Evolutionary conservation across 257 asterid species (phyloP), one percentile per base, ranked within the genome.

Genomic region (Jasminum sambac): DNA sequence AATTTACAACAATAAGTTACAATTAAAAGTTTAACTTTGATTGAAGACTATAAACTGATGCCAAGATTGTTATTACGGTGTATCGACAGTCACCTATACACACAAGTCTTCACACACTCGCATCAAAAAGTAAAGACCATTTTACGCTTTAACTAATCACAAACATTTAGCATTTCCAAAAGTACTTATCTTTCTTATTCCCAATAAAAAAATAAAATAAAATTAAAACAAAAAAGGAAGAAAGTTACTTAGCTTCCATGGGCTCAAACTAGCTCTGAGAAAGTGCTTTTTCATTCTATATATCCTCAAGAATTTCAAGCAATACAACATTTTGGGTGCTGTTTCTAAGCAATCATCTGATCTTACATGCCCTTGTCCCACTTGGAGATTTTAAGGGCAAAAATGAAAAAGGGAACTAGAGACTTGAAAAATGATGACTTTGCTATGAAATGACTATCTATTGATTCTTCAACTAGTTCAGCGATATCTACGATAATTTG

Each of bases 401-500:
- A 0, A 7, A 17, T 5, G 5, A 1, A 9, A 1, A 3, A 0
- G 4, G 11, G 13, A 43, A 13, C 11, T 4, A 43, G 0, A 4
- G 16, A 9, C 36, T 19, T 55, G 34, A 11, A 55, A 55, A 21
- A 55, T 55, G 62, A 23, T 11, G 7, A 11, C 62, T 55, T 19
- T 55, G 62, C 30, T 19, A 19, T 25, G 21, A n/a, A 50, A 50
- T 9, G 6, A 7, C 61, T 19, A 8, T 17, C 61, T 19, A 17
- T 52, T 17, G 62, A 21, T 55, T 64, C 57, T 52, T 71, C 72
- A 30, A 40, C 24, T 61, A 11, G 60, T 76, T 89, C 81, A 92
- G 48, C 96, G 92, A 70, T 90, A 92, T 83, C 81, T 90, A 43
- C 85, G 86, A 55, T 92, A 92, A 67, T 81, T 76, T 26, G 98